phyloP scores from a whole-genome alignment of 148 eudicot species.

The Fagopyrum tataricum region DNA sequence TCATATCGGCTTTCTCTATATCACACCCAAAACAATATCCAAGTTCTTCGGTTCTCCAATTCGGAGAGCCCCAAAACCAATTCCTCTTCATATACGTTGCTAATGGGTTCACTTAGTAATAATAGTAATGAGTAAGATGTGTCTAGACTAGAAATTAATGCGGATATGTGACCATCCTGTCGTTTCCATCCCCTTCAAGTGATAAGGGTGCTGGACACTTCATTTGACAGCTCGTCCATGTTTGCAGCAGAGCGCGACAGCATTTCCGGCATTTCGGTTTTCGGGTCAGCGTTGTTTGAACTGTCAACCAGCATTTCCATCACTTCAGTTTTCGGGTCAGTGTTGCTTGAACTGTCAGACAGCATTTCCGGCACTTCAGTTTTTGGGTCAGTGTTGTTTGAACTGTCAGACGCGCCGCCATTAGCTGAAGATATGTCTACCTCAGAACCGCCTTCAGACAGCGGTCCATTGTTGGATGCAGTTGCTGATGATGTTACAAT shows the following conservation, averaged over 20 bases:
- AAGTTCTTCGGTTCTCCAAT: neutral
- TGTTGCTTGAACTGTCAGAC: constrained; percentile 11
- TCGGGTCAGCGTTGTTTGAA: neutral
- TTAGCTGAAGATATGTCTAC: constrained; percentile 8
- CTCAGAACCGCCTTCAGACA: constrained; percentile 14
- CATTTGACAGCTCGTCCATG: constrained; percentile 43
- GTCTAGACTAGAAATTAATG: neutral
- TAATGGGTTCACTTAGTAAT: neutral
- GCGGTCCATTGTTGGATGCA: constrained; percentile 17
- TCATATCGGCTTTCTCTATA: neutral
- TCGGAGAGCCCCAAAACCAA: neutral
- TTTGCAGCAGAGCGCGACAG: constrained; percentile 24
- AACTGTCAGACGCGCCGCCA: too few relatives aligned
- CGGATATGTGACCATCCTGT: constrained; percentile 15
- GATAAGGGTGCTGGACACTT: constrained; percentile 51
- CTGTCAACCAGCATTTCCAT: neutral
- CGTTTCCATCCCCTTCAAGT: constrained; percentile 86
- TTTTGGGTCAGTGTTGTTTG: neutral
- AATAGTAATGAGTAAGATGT: neutral
- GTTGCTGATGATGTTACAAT: neutral
- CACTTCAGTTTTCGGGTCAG: neutral
- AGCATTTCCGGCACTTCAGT: constrained; percentile 14
- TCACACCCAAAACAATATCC: constrained; percentile 1
- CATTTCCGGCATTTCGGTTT: constrained; percentile 11
- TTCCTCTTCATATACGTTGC: neutral